phyloP scores from a whole-genome alignment of 1,284 basidiomycete genomes.

The Dichomitus squalens region DNA sequence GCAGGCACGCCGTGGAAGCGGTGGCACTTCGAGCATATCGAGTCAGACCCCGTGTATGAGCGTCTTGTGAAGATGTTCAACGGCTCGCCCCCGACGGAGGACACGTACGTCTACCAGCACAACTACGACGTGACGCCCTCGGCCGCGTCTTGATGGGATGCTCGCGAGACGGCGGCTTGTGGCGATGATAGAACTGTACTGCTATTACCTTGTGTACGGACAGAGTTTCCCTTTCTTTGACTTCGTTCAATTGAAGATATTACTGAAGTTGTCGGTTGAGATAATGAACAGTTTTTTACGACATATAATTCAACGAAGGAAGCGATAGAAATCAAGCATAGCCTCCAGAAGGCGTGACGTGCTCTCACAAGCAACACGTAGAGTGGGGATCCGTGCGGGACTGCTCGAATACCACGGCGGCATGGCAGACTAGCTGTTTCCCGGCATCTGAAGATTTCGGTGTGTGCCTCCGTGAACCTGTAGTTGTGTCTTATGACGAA shows the following conservation, averaged over 20 bases:
- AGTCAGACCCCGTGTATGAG: slow-evolving; percentile 72
- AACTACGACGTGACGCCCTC: slow-evolving; percentile 20
- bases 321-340: no score
- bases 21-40: slow-evolving; percentile 74
- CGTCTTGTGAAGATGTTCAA: slow-evolving; percentile 58
- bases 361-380: no score
- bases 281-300: neutral
- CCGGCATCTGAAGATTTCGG: no score
- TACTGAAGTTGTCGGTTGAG: neutral
- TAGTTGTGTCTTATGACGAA: no score
- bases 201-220: neutral
- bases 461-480: no score
- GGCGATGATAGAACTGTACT: neutral
- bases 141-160: neutral
- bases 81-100: slow-evolving; percentile 62
- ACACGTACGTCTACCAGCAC: slow-evolving; percentile 61
- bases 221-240: neutral
- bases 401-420: no score
- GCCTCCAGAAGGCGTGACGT: no score
- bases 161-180: neutral
- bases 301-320: no score
- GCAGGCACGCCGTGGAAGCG: slow-evolving; percentile 75
- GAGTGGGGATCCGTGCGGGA: no score
- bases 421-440: no score
- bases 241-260: neutral